Base-by-base conservation (phyloP, 495 filamentous ascomycete species). In the Hyaloscypha finlandica region DNA sequence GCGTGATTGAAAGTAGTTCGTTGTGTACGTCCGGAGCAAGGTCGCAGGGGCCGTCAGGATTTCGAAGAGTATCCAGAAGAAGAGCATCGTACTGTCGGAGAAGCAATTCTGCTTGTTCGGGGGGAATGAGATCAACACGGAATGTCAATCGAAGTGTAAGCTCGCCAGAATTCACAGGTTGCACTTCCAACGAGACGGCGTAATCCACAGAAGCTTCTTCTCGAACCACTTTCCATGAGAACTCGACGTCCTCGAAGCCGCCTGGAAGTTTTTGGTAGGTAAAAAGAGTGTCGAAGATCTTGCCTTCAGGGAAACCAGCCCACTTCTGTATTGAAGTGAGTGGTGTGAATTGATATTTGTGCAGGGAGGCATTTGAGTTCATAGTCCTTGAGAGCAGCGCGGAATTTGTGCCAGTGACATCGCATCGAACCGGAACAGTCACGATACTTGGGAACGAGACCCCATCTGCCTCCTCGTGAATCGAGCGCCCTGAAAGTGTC, bases 281-380 rank as follows among this genome's bases (percentile, higher is more conserved):
- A 73, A 96, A 87, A 33, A 96, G 76, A 0, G 91, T 91, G 74
- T 96, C 92, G 70, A 96, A 94, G 3, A 92, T 81, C 14, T 80
- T 78, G 25, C 83, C 77, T 35, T 88, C 82, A 0, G 83, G 77
- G 57, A 77, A 79, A 4, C 85, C 86, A 56, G 89, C 78, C 83
- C 86, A 88, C 32, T 83, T 82, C 68, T 93, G 91, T 42, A 95
- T 86, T 30, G 84, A 81, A 6, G 81, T 76, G 19, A 95, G 76
- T 5, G 91, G 85, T 0, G 86, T 85, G 70, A 90, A 89, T 64
- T 94, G 92, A 70, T 92, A 80, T 61, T 84, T 86, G 62, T 86
- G 81, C 33, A 91, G 72, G 30, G 74, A 74, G 1, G 84, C 78
- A 75, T 91, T 94, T 55, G 81, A 83, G 8, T 77, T 72, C 77